Evolutionary conservation across 1,284 basidiomycete genomes (phyloP), one percentile per base, ranked within the genome.

Genomic region (Pterulicium gracile): DNA sequence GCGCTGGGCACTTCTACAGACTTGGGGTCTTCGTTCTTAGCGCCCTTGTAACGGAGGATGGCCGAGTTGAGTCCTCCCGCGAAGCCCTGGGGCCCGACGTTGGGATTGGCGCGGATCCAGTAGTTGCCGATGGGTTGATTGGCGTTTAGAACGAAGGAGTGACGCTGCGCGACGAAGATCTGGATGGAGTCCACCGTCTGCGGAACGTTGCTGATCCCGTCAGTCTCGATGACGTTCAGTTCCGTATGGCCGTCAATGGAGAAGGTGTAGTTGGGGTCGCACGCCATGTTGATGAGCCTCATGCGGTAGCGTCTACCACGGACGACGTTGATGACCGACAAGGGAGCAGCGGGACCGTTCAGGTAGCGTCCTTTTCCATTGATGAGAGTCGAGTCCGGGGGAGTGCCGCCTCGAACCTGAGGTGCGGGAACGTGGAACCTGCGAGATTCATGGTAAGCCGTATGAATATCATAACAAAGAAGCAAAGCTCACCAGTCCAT

Each of bases 201-300:
- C 1, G 70, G 72, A 13, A 60, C 17, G 0, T 63, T 61, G 48
- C 65, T 67, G 12, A 52, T 55, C 3, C 76, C 72, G 36, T 80
- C 78, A 0, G 56, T 73, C 54, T 79, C 77, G 19, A 79, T 78
- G 14, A 23, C 4, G 13, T 7, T 41, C 13, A 41, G 39, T 7
- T 41, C 10, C 1, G 52, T 54, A 40, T 73, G 72, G 34, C 58
- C 56, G 45, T 71, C 66, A 7, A 73, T 67, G 0, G 64, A 56
- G 51, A 74, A 70, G 13, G 55, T 57, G 53, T 60, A 74, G 20
- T 47, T 53, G 3, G 61, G 53, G 21, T 61, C 54, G 48, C 65
- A 68, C 13, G 63, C 61, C 35, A 55, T 59, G 19, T 55, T 54
- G 18, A 71, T 47, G 3, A 72, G 12, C n/a, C 65, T 59, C 51